These are phyloP conservation scores for Colletotrichum orbiculare DNA, from an alignment of 2,329 filamentous ascomycete genomes.

Conservation along the genomic window DNA sequence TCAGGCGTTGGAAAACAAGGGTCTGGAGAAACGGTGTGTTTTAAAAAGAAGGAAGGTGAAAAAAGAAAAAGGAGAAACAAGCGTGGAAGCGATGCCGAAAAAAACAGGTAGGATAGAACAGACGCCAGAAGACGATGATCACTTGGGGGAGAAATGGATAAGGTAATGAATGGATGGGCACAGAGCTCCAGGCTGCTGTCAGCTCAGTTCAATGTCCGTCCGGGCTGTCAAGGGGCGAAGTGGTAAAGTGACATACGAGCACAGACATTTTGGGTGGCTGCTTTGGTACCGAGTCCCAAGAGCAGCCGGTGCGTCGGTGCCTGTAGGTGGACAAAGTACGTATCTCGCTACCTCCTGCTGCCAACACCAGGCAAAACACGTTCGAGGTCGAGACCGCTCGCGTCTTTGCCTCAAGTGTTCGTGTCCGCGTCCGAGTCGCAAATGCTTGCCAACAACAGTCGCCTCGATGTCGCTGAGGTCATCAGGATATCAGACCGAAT, in stretches of 20 bases:
- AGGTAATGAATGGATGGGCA: no score
- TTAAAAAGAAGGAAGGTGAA: slow-evolving; percentile 18
- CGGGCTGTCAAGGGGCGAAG: slow-evolving; percentile 33
- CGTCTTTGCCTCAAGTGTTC: no score
- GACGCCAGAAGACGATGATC: slow-evolving; percentile 21
- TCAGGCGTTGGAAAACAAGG: neutral
- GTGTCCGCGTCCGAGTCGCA: no score
- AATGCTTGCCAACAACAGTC: no score
- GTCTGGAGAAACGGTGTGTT: neutral
- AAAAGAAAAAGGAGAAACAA: slow-evolving; percentile 14
- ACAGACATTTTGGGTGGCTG: slow-evolving; percentile 22
- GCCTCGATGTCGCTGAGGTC: no score
- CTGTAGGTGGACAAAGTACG: no score
- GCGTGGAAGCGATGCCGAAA: slow-evolving; percentile 9
- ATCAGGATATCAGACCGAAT: no score
- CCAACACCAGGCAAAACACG: neutral
- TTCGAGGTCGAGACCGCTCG: neutral
- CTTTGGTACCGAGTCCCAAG: neutral
- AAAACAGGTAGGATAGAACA: neutral
- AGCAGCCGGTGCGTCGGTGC: no score
- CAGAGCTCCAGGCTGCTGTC: no score
- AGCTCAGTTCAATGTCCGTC: no score
- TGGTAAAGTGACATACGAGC: slow-evolving; percentile 29
- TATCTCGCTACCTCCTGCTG: neutral
- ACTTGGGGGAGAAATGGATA: no score